phyloP scores from a whole-genome alignment of 2,329 filamentous ascomycete species.

The Orbilia quercus region DNA sequence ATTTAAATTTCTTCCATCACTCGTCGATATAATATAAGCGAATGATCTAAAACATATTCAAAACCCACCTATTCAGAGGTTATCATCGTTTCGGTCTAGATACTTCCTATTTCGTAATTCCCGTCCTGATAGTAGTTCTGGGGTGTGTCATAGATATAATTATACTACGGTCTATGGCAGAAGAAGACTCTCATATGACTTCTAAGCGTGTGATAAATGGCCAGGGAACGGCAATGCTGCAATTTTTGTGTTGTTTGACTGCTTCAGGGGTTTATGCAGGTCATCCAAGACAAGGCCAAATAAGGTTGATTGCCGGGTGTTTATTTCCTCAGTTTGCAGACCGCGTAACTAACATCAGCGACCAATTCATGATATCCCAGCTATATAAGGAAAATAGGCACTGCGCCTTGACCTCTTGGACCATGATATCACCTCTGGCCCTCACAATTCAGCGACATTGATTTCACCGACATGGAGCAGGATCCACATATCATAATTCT shows the following conservation, averaged over 20 bases:
- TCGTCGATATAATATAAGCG: too few species aligned
- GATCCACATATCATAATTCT: constrained; percentile 37
- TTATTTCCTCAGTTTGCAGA: too few species aligned
- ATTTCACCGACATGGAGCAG: constrained; percentile 41
- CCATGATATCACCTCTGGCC: constrained; percentile 20
- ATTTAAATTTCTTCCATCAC: too few species aligned
- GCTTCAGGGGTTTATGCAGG: constrained; percentile 15
- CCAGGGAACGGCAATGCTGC: neutral
- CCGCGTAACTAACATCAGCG: neutral
- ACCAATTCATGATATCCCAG: constrained; percentile 3
- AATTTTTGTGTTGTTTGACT: constrained; percentile 16
- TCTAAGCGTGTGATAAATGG: too few species aligned
- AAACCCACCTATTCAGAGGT: too few species aligned
- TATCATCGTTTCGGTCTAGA: too few species aligned
- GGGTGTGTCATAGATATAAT: too few species aligned
- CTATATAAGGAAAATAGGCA: neutral
- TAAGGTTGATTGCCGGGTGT: constrained; percentile 4
- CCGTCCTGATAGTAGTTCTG: too few species aligned
- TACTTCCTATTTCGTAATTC: too few species aligned
- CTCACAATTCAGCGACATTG: constrained; percentile 1
- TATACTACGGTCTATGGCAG: too few species aligned
- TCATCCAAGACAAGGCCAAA: constrained; percentile 28
- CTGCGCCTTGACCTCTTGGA: neutral
- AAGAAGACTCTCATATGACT: too few species aligned
- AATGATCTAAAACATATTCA: too few species aligned